Evolutionary conservation across 331 rosid genomes (phyloP).

Genomic region (Quercus lobata): DNA sequence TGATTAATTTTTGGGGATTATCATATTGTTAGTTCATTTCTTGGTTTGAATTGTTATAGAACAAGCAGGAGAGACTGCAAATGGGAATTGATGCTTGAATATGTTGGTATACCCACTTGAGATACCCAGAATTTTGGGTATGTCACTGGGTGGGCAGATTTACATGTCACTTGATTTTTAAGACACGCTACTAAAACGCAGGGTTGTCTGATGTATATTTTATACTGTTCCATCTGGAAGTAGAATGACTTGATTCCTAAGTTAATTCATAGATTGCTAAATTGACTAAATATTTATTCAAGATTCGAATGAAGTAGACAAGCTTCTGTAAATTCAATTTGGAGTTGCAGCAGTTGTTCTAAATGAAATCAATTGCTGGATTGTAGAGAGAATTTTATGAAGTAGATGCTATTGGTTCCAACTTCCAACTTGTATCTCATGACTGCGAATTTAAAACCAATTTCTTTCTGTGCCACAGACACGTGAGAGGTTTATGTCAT

Average conservation of each 20-base stretch:
- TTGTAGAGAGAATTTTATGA: background rate
- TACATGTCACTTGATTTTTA: background rate
- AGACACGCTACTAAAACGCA: background rate
- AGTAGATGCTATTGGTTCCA: background rate
- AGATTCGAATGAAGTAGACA: background rate
- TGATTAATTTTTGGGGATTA: background rate
- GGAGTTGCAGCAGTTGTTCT: constrained; percentile 9
- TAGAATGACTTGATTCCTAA: background rate
- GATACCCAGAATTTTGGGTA: background rate
- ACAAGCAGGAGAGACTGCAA: background rate
- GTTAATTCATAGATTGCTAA: background rate
- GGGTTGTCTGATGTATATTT: constrained; percentile 2
- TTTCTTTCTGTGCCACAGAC: constrained; percentile 49
- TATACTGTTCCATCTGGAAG: background rate
- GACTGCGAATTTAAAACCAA: constrained; percentile 21
- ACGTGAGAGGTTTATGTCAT: constrained; percentile 65
- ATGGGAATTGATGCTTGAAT: background rate
- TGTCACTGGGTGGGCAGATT: background rate
- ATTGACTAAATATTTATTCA: background rate
- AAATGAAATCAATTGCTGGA: background rate
- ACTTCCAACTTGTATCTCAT: constrained; percentile 8
- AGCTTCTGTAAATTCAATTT: constrained; percentile 6
- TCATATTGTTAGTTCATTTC: background rate
- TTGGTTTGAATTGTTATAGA: background rate
- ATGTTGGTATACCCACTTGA: background rate